Conservation (phyloP, 139 green algal species). For the Mychonastes homosphaera region DNA sequence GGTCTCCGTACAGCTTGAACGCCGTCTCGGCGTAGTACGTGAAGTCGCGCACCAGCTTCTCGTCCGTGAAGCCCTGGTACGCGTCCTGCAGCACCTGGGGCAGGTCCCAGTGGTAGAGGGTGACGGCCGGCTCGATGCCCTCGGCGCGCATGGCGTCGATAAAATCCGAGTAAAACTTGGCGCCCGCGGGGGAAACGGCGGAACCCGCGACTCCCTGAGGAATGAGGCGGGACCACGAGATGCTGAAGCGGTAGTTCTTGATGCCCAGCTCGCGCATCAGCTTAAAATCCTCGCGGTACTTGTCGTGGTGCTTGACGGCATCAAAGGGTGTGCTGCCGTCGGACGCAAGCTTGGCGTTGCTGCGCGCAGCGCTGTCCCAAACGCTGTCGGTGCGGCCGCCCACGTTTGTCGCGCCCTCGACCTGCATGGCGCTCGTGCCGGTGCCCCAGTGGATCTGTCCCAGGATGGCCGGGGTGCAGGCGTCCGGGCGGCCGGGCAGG, state of each 20-base stretch:
- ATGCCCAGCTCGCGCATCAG: slow-evolving; percentile 35
- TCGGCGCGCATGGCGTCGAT: slow-evolving; percentile 14
- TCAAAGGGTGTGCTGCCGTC: too few relatives aligned
- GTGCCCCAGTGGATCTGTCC: too few relatives aligned
- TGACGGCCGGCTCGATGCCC: slow-evolving; percentile 19
- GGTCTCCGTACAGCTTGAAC: slow-evolving; percentile 10
- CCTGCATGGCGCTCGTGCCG: slow-evolving; percentile 10
- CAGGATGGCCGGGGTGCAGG: too few relatives aligned
- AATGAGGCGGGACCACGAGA: slow-evolving; percentile 37
- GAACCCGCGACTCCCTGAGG: slow-evolving; percentile 20
- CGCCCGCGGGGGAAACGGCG: slow-evolving; percentile 6
- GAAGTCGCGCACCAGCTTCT: slow-evolving; percentile 14
- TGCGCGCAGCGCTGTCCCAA: slow-evolving; percentile 23
- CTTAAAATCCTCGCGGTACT: slow-evolving; percentile 33
- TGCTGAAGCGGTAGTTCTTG: slow-evolving; percentile 36
- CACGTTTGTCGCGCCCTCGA: slow-evolving; percentile 15
- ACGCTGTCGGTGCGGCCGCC: slow-evolving; percentile 17
- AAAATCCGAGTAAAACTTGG: slow-evolving; percentile 21
- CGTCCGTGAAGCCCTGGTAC: slow-evolving; percentile 11
- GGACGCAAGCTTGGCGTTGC: slow-evolving; percentile 19
- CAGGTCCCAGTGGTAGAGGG: slow-evolving; percentile 25
- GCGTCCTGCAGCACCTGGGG: slow-evolving; percentile 14
- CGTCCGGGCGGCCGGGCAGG: too few relatives aligned
- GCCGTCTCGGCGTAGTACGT: slow-evolving; percentile 14
- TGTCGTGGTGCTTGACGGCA: slow-evolving; percentile 38